Conservation (phyloP, 768 basidiomycete genomes). For the Suillus subluteus region DNA sequence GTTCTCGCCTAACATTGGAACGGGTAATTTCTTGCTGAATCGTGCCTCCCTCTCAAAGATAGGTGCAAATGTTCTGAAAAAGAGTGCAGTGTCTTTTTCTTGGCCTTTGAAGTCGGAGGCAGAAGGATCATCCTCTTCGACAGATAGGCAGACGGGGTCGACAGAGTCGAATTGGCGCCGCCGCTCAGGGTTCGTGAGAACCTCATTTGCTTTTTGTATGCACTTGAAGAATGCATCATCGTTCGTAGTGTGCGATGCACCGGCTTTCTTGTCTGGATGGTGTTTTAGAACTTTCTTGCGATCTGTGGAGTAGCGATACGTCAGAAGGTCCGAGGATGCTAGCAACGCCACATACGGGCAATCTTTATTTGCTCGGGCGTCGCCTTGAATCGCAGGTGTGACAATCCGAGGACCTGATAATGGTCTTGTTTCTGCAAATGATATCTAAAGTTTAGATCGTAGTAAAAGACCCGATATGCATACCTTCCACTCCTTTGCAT, state of each 20-base stretch:
- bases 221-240: conserved; percentile 99
- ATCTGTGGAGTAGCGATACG: conserved; percentile 51
- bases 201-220: conserved; percentile 97
- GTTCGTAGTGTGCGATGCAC: conserved; percentile 78
- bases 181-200: conserved; percentile 83
- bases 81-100: conserved; percentile 55
- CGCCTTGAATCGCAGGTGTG: conserved; percentile 85
- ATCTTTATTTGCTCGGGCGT: conserved; percentile 93
- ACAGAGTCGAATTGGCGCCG: conserved; percentile 97
- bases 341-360: conserved; percentile 70
- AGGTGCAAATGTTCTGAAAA: conserved; percentile 76
- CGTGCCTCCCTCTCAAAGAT: conserved; percentile 91
- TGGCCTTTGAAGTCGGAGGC: conserved; percentile 57
- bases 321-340: conserved; percentile 5
- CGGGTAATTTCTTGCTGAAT: conserved; percentile 86
- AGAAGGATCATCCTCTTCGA: conserved; percentile 80
- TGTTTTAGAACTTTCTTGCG: conserved; percentile 99
- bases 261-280: conserved; percentile 96
- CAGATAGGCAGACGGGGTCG: conserved; percentile 73
- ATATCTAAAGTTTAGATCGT: conserved; percentile 8
- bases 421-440: conserved; percentile 89
- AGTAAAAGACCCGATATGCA: conserved; percentile 19
- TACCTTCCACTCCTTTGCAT: conserved; percentile 99
- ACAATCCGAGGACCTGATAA: conserved; percentile 95
- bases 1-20: conserved; percentile 74